These are phyloP conservation scores for Trichoderma simmonsii DNA, from an alignment of 2,329 filamentous ascomycete species.

Conservation along the genomic window DNA sequence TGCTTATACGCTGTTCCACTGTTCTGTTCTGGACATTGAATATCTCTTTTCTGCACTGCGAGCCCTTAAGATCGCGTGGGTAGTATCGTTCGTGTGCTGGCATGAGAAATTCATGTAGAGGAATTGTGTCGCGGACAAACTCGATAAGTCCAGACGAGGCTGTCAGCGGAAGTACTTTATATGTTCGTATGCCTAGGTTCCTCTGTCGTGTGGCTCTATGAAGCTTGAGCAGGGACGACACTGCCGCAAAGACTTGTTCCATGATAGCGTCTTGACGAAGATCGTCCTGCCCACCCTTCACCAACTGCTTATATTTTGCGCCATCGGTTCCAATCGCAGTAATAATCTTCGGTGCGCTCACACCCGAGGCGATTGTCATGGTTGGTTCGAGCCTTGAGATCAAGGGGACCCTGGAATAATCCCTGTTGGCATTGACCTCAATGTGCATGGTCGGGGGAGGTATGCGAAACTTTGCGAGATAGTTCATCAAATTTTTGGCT, in stretches of 20 bases:
- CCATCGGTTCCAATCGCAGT: constrained; percentile 78
- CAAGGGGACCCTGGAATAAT: constrained; percentile 75
- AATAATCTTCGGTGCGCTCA: constrained; percentile 92
- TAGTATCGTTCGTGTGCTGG: constrained; percentile 85
- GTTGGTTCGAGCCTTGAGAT: constrained; percentile 68
- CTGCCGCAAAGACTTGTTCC: constrained; percentile 98
- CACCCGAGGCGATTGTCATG: constrained; percentile 82
- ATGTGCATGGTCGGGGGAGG: constrained; percentile 90
- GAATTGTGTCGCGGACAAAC: constrained; percentile 90
- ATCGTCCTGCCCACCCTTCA: constrained; percentile 95
- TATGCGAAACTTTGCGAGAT: constrained; percentile 63
- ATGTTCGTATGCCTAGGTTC: constrained; percentile 86
- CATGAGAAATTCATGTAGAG: constrained; percentile 87
- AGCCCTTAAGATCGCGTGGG: constrained; percentile 76
- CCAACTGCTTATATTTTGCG: constrained; percentile 77
- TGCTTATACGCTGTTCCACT: constrained; percentile 66
- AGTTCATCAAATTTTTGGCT: constrained; percentile 61
- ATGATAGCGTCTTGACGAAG: constrained; percentile 96
- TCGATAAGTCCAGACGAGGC: constrained; percentile 88
- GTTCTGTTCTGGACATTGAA: constrained; percentile 66
- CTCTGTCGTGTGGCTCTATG: constrained; percentile 86
- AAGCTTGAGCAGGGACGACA: constrained; percentile 82
- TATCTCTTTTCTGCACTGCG: constrained; percentile 76
- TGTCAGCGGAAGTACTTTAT: constrained; percentile 91
- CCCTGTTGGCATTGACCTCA: constrained; percentile 64